A percentile compares a stretch with the other conserved stretches of the same genome.
These are phyloP conservation scores for Boechera stricta DNA, from an alignment of 345 rosid species.

Conservation along the genomic window DNA sequence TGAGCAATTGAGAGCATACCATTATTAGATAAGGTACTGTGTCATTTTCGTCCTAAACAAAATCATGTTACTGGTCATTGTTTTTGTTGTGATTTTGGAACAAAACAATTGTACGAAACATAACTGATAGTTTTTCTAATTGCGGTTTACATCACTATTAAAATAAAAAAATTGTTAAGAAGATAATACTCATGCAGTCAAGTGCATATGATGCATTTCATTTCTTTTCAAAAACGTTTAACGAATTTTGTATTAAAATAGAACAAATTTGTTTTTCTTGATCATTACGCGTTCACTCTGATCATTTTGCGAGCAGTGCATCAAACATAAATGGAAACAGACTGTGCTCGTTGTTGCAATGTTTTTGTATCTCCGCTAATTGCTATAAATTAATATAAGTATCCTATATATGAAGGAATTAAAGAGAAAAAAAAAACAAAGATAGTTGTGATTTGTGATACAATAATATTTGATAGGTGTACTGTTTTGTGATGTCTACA, in stretches of 20 bases:
- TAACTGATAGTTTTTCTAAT: not conserved
- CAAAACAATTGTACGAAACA: not conserved
- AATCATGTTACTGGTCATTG: slow-evolving; percentile 13
- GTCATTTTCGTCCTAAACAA: slow-evolving; percentile 20
- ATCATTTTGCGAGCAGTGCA: too few species aligned
- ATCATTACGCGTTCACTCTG: not conserved
- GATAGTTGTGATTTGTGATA: not conserved
- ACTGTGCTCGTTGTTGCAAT: not conserved
- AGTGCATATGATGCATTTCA: not conserved
- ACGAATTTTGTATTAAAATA: not conserved
- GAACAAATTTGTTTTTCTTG: not conserved
- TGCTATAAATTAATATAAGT: not conserved
- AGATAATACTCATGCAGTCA: not conserved
- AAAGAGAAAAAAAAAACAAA: not conserved
- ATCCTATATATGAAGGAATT: not conserved
- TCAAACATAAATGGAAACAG: too few species aligned
- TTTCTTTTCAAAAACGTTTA: not conserved
- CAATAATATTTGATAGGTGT: not conserved
- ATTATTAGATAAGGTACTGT: not conserved
- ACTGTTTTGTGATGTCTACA: slow-evolving; percentile 24
- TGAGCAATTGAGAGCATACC: not conserved
- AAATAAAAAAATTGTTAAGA: not conserved
- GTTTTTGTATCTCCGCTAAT: not conserved
- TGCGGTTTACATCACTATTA: not conserved
- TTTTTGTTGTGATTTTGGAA: not conserved